Evolutionary conservation across 345 rosid genomes (phyloP), one percentile per base, ranked within the genome.

Genomic region (Lepidium aucheri): DNA sequence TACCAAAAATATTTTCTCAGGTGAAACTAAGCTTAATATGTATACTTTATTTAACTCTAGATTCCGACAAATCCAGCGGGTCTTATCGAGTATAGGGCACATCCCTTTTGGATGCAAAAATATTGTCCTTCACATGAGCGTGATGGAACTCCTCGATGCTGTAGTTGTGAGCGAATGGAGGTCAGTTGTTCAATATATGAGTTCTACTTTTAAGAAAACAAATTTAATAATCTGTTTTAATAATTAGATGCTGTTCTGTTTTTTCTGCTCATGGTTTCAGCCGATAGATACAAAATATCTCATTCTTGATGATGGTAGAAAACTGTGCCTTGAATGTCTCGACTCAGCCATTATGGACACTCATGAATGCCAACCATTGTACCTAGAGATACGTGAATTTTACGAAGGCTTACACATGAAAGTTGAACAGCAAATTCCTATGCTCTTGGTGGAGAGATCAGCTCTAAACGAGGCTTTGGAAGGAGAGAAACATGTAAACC

Each of bases 51-150:
- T 34, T 9, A 18, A 44, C 42, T 38, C 32, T 79, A 88, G 98
- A 86, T 93, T 14, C 94, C 94, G 6, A 80, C 90, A 47, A 85
- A 84, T 76, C 72, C 80, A 68, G 77, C 62, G 16, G 94, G 97
- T 54, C 84, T 77, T 11, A 83, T 86, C 33, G 97, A 86, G 82
- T 90, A 81, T 17, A 80, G 85, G 63, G 88, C 82, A 43, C 92
- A 90, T 78, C 91, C 90, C 50, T 86, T 86, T 78, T 90, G 97
- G 98, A 63, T 16, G 42, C 97, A 88, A 69, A 93, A 83, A 68
- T 90, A 88, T 77, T 95, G 99, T 73, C 99, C 97, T 63, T 83
- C 91, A 0, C 99, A 95, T 52, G 99, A 89, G 75, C 84, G 53
- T 44, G 97, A 90, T 54, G 82, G 89, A 35, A 93, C 97, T 63